These are phyloP conservation scores for Solanum corneliomulleri DNA, from an alignment of 257 asterid species.

Conservation along the genomic window DNA sequence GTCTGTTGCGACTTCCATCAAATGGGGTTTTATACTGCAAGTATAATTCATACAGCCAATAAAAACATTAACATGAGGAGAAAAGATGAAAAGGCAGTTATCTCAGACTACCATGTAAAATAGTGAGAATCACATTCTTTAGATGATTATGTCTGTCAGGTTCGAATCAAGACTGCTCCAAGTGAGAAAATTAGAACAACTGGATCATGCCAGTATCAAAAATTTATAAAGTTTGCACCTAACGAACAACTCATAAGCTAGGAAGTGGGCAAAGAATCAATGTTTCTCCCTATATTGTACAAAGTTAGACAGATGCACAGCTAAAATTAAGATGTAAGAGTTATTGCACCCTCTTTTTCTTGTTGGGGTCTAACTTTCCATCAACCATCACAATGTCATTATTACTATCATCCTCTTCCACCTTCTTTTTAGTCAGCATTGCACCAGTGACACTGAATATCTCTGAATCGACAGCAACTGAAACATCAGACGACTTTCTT, in stretches of 20 bases:
- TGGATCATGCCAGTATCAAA: constrained; percentile 26
- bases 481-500: constrained; percentile 40
- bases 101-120: neutral
- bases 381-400: constrained; percentile 32
- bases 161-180: neutral
- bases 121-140: neutral
- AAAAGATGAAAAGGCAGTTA: neutral
- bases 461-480: constrained; percentile 10
- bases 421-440: constrained; percentile 21
- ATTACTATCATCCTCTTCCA: constrained; percentile 23
- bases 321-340: neutral
- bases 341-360: constrained; percentile 39
- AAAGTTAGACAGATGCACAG: constrained; percentile 20
- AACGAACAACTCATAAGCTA: constrained; percentile 11
- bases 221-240: constrained; percentile 22
- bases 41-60: neutral
- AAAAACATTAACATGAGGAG: neutral
- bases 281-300: constrained; percentile 28
- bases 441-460: constrained; percentile 8
- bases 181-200: neutral
- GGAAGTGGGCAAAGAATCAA: constrained; percentile 30
- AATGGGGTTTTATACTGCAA: neutral
- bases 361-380: constrained; percentile 21
- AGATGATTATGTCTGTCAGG: neutral
- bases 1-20: neutral